Conservation (phyloP, 2,329 filamentous ascomycete genomes). For the Achaetomium macrosporum region DNA sequence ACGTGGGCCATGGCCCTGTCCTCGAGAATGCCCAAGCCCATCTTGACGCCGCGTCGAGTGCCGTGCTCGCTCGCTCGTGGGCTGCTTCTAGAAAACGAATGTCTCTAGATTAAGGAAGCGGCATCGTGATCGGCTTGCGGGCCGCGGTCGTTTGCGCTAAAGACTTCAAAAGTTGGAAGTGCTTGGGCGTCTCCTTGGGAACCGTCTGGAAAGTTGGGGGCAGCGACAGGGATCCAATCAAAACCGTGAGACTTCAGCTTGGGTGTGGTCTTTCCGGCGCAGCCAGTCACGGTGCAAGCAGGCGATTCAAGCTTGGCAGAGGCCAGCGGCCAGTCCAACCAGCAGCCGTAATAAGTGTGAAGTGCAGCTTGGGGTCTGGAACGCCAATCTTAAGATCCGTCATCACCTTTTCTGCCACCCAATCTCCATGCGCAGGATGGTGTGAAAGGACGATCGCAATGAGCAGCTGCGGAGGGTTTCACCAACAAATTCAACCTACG, state of each 20-base stretch:
- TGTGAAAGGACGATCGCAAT: conserved; percentile 4
- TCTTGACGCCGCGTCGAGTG: conserved; percentile 30
- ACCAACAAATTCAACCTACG: too few species aligned
- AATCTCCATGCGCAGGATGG: background rate
- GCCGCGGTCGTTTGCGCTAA: too few species aligned
- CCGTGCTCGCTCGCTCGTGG: background rate
- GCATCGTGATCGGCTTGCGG: background rate
- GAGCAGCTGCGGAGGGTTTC: background rate
- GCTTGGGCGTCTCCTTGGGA: too few species aligned
- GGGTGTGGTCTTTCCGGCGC: too few species aligned
- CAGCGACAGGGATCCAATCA: too few species aligned
- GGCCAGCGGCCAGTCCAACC: background rate
- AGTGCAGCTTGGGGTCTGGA: background rate
- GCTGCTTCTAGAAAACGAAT: background rate
- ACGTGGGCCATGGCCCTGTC: conserved; percentile 61
- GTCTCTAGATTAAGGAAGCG: background rate
- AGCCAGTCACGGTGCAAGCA: background rate
- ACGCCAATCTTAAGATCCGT: conserved; percentile 5
- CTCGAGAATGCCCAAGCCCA: conserved; percentile 71
- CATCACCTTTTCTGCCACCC: background rate
- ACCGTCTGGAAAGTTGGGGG: too few species aligned
- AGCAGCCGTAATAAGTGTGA: background rate
- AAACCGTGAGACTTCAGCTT: too few species aligned
- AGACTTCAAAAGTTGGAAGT: too few species aligned
- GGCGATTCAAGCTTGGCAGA: conserved; percentile 1